Conservation (phyloP, 1,284 basidiomycete genomes). For the Moesziomyces antarcticus region DNA sequence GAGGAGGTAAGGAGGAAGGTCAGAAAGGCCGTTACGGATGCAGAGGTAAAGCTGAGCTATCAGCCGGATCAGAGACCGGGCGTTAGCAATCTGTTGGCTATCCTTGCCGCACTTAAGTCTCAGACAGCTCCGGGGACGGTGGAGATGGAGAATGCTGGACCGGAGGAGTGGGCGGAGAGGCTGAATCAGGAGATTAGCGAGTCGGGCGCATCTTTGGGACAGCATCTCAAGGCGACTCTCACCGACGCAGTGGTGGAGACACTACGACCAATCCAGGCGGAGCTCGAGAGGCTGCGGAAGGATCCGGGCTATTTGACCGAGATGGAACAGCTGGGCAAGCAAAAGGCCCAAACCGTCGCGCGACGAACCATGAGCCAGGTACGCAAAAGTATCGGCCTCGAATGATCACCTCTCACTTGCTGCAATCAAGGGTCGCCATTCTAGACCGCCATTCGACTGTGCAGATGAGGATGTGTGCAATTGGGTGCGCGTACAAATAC, state of each 20-base stretch:
- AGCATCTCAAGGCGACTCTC: constrained; percentile 80
- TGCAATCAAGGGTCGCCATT: neutral
- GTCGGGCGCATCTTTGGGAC: constrained; percentile 72
- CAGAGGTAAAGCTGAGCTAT: constrained; percentile 75
- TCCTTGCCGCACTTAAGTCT: constrained; percentile 71
- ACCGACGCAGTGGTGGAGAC: constrained; percentile 78
- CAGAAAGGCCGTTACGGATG: constrained; percentile 85
- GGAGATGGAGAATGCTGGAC: neutral
- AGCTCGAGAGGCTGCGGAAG: constrained; percentile 75
- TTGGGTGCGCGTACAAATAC: constrained; percentile 19
- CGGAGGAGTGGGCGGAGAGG: constrained; percentile 69
- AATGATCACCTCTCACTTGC: constrained; percentile 5
- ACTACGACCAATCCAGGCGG: constrained; percentile 77
- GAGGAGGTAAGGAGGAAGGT: constrained; percentile 78
- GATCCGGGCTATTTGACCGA: constrained; percentile 76
- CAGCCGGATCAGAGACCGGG: constrained; percentile 83
- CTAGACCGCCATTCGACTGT: neutral
- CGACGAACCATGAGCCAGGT: constrained; percentile 77
- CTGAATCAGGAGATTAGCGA: constrained; percentile 64
- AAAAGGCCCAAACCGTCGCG: constrained; percentile 76
- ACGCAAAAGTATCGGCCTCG: constrained; percentile 76
- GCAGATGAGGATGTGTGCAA: neutral
- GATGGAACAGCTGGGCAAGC: constrained; percentile 76
- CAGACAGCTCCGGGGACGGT: constrained; percentile 1
- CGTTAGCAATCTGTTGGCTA: constrained; percentile 82